phyloP scores from a whole-genome alignment of 768 basidiomycete genomes.

The Phlegmacium glaucopus region DNA sequence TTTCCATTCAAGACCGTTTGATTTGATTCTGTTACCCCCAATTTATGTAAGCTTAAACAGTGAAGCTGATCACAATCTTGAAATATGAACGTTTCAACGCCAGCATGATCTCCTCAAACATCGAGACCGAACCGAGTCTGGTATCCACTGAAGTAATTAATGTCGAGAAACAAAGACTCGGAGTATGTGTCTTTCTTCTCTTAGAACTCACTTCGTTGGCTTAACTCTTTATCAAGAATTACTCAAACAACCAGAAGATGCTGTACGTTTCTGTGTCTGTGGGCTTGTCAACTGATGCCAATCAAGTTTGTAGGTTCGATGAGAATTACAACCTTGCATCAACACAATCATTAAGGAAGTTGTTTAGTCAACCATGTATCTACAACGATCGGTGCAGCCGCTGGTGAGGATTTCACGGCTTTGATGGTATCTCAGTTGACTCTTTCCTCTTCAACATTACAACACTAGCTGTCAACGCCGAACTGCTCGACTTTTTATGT shows the following conservation, averaged over 20 bases:
- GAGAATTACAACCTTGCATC: conserved; percentile 96
- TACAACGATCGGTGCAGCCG: background rate
- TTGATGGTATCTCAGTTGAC: conserved; percentile 48
- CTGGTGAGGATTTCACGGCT: conserved; percentile 18
- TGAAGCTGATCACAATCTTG: too few relatives aligned
- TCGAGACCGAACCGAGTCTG: too few relatives aligned
- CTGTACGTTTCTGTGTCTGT: conserved; percentile 29
- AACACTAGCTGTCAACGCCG: conserved; percentile 38
- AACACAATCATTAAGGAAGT: conserved; percentile 90
- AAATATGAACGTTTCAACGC: too few relatives aligned
- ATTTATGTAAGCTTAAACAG: too few relatives aligned
- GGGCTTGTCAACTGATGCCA: background rate
- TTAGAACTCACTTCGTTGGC: background rate
- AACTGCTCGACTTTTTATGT: conserved; percentile 45
- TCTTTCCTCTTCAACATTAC: conserved; percentile 38
- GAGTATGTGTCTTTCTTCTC: conserved; percentile 35
- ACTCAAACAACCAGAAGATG: conserved; percentile 94
- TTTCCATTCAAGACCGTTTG: too few relatives aligned
- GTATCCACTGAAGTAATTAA: too few relatives aligned
- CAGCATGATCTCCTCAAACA: too few relatives aligned
- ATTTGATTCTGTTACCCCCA: too few relatives aligned
- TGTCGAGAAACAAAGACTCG: conserved; percentile 96
- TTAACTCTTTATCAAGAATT: conserved; percentile 54
- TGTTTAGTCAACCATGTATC: too few relatives aligned
- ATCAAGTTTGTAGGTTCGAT: conserved; percentile 50